Conservation (phyloP, 495 filamentous ascomycete genomes). For the Achaetomiella virescens region DNA sequence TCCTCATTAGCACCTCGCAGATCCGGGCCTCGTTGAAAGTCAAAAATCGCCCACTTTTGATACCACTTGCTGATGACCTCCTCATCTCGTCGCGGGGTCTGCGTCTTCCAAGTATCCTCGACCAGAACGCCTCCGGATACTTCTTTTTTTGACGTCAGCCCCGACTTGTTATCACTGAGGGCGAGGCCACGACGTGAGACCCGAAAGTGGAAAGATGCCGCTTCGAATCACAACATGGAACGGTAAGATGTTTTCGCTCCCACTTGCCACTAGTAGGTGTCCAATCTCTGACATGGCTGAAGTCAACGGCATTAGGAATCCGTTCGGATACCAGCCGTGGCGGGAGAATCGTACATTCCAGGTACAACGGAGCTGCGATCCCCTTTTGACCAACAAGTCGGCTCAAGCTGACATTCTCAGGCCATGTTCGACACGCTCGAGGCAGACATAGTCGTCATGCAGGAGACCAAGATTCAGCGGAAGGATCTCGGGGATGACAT, state of each 20-base stretch:
- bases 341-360: constrained; percentile 76
- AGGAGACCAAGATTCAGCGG: constrained; percentile 93
- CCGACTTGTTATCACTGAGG: too few relatives aligned
- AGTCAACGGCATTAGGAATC: constrained; percentile 98
- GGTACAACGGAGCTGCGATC: constrained; percentile 33
- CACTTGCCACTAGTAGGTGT: not conserved
- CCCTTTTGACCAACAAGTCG: not conserved
- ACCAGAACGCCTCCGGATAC: too few relatives aligned
- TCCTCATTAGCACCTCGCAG: too few relatives aligned
- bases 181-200: too few relatives aligned
- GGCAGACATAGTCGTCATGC: constrained; percentile 90
- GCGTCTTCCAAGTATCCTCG: too few relatives aligned
- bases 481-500: constrained; percentile 94
- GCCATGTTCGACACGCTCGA: constrained; percentile 93
- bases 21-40: too few relatives aligned
- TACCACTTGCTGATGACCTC: too few relatives aligned
- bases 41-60: too few relatives aligned
- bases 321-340: constrained; percentile 96
- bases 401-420: constrained; percentile 28
- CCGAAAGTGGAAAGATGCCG: constrained; percentile 46
- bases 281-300: not conserved
- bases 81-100: too few relatives aligned
- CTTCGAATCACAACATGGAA: constrained; percentile 90
- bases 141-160: too few relatives aligned
- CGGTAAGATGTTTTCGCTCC: constrained; percentile 43